Evolutionary conservation across 1,284 basidiomycete species (phyloP), one percentile per base, ranked within the genome.

Genomic region (Leucoagaricus sp.): DNA sequence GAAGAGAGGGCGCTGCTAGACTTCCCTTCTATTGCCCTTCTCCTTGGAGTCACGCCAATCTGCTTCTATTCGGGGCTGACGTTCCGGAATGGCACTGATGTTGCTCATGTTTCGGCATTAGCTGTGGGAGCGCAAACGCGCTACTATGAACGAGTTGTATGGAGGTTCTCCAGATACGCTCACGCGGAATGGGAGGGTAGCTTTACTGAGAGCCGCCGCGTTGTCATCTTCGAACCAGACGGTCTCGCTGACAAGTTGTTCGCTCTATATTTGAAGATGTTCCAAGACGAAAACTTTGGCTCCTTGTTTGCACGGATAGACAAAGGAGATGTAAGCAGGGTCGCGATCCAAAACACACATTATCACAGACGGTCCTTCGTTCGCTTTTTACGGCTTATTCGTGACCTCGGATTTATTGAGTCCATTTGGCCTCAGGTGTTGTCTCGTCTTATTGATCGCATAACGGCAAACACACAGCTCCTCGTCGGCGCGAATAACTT

Each of bases 231-330:
- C 69, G 23, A 69, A 60, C 2, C 74, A 0, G 53, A 55, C 2
- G 68, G 75, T 23, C 69, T 85, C 25, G 76, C 68, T 15, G 60
- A 61, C n/a, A 63, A 80, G 26, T 63, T 86, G 4, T 81, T 76
- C 51, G 65, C 69, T 7, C 63, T 84, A 7, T 85, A 85, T 61
- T 62, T 68, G 13, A 63, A 70, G 15, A 75, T 85, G 72, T 85
- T 85, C 51, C 58, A 67, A 12, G 64, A 74, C 21, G 79, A 80
- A 57, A 64, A 73, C 36, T 9, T 64, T 2, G 46, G 26, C 45
- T 56, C 49, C 34, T 60, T 66, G 38, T 49, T 49, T 26, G 10
- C 36, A 21, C 25, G 36, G n/a, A 4, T 42, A 31, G 25, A 36
- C 1, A 50, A 31, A 19, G 4, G 44, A 15, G 19, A n/a, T 19